Evolutionary conservation across 129 eudicot species (phyloP), one percentile per base, ranked within the genome.

Genomic region (Chrysanthemum makinoi): DNA sequence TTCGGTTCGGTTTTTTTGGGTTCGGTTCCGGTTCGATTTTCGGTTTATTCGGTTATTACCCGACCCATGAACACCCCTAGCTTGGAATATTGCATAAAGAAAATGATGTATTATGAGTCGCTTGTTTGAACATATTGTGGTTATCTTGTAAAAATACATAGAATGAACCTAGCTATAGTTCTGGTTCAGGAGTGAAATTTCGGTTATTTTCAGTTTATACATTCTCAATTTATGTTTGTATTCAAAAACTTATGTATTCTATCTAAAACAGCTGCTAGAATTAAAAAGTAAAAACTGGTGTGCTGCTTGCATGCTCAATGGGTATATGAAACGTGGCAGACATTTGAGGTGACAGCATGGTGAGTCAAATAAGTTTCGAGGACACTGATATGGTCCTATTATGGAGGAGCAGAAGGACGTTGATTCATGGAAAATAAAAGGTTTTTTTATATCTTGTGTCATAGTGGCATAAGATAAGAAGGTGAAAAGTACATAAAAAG

Each of bases 331-430:
- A 72, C 60, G 66, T 55, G 73, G 26, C 73, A 48, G 68, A 17
- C 18, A 43, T 43, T 7, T 58, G 19, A 6, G 63, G 47, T 26
- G 20, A 57, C 55, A 65, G 57, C 57, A 67, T 62, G 53, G n/a
- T 24, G 10, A 75, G 73, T 75, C 73, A 66, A 66, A 55, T 69
- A n/a, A 47, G 20, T 22, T 17, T 48, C 30, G 39, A 13, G 70
- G 72, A 75, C 54, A 15, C 17, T 28, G 43, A 70, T n/a, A 22
- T 49, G 71, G 66, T 77, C 81, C 81, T 39, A n/a, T 77, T 43
- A 55, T 52, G 68, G 72, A 46, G 81, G 81, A 77, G 62, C 77
- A 77, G 72, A 77, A 77, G 66, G 9, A 0, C 64, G 48, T n/a
- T 52, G 70, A 69, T 77, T 69, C 75, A 39, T 39, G 49, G 50